Evolutionary conservation across 257 asterid species (phyloP), one percentile per base, ranked within the genome.

Genomic region (Knoxia roxburghii): DNA sequence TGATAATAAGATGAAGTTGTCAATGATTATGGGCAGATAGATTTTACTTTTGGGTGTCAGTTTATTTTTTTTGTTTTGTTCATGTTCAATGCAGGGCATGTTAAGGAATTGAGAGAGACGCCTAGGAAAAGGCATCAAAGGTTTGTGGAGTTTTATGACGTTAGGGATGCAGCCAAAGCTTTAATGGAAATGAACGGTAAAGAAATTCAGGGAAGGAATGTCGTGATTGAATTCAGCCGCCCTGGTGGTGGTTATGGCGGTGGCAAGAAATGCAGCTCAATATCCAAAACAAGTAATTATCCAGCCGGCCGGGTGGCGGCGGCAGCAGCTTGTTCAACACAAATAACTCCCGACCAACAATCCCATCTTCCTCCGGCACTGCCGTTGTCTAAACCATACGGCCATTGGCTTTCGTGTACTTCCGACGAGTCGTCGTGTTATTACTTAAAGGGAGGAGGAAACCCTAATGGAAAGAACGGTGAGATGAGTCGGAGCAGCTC

Each of bases 51-150:
- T 49, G 49, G 32, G 59, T 37, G 7, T 50, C 30, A 43, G 63
- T 17, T 9, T 57, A 1, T 17, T 2, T 58, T 27, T 5, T 48
- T 48, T 48, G 56, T 35, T 33, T 13, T 37, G 17, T 30, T 54
- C 3, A 26, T 54, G 21, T 68, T 15, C 12, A 26, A 20, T 39
- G 30, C 43, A 94, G 99, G 99, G 1, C 82, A 81, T 57, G 95
- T 94, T 74, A 90, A 78, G 86, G 99, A 94, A 83, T 53, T 90
- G 81, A 84, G 99, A 60, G 98, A 88, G 81, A 90, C 96, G 0
- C 97, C 97, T 20, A 73, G 72, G 85, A 90, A 84, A 64, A 80
- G 65, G 73, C 73, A 73, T 63, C 98, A 87, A 67, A 82, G 73
- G 23, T 90, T 94, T 68, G 90, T 94, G 72, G 99, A 94, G 85